Evolutionary conservation across 2,329 filamentous ascomycete species (phyloP).

Genomic region (Atkinsonella texensis): DNA sequence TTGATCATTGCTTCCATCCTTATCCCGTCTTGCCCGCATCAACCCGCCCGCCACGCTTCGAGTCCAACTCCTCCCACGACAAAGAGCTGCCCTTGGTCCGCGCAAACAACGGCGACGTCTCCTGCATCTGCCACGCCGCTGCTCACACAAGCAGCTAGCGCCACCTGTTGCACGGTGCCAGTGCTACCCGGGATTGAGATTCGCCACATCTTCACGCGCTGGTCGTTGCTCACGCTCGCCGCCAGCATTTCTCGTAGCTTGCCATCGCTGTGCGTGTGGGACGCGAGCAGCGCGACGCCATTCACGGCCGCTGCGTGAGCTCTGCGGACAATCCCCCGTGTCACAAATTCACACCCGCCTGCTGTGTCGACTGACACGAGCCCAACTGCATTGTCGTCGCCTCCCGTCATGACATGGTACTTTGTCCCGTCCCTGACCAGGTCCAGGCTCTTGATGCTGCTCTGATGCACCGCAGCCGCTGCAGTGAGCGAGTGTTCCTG

Average conservation of each 20-base stretch:
- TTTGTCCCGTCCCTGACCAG: slow-evolving; percentile 20
- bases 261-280: slow-evolving; percentile 3
- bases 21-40: neutral
- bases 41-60: slow-evolving; percentile 27
- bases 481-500: slow-evolving; percentile 17
- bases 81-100: slow-evolving; percentile 12
- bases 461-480: slow-evolving; percentile 57
- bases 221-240: slow-evolving; percentile 46
- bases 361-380: slow-evolving; percentile 27
- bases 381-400: slow-evolving; percentile 77
- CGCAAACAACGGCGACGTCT: slow-evolving; percentile 31
- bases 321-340: slow-evolving; percentile 21
- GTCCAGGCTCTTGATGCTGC: slow-evolving; percentile 58
- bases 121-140: slow-evolving; percentile 51
- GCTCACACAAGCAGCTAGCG: slow-evolving; percentile 36
- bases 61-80: slow-evolving; percentile 35
- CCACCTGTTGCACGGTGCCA: slow-evolving; percentile 14
- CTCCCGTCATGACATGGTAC: slow-evolving; percentile 57
- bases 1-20: neutral
- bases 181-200: slow-evolving; percentile 15
- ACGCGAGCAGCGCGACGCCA: slow-evolving; percentile 29
- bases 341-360: slow-evolving; percentile 12
- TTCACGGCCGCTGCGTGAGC: slow-evolving; percentile 67
- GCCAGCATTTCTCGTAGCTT: slow-evolving; percentile 14
- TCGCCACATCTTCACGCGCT: slow-evolving; percentile 45